These are phyloP conservation scores for Jatropha curcas DNA, from an alignment of 345 rosid genomes.

Conservation along the genomic window DNA sequence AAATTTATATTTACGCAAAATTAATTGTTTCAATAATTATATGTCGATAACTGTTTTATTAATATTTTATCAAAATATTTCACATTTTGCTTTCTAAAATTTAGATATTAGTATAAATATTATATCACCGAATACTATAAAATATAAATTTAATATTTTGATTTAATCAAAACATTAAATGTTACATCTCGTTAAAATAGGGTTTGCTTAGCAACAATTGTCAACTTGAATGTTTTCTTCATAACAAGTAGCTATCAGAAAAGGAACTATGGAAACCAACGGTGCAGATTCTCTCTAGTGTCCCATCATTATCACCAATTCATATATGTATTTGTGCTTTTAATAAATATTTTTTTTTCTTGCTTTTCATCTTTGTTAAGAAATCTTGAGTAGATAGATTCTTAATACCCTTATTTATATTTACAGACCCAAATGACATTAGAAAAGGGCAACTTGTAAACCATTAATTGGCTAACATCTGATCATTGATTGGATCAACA, in stretches of 20 bases:
- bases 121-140: too few species aligned
- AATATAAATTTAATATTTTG: too few species aligned
- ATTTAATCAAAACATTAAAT: too few species aligned
- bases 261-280: not conserved
- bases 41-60: too few species aligned
- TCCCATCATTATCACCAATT: constrained; percentile 2
- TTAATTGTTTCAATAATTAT: too few species aligned
- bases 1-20: too few species aligned
- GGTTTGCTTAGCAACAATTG: not conserved
- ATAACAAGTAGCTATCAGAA: constrained; percentile 6
- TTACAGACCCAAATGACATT: not conserved
- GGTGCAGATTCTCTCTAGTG: constrained; percentile 8
- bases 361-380: constrained; percentile 14
- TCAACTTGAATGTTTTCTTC: not conserved
- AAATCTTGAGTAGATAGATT: constrained; percentile 7
- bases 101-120: too few species aligned
- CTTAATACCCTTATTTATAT: constrained; percentile 10
- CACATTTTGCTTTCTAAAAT: too few species aligned
- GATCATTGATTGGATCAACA: constrained; percentile 24
- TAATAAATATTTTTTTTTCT: not conserved
- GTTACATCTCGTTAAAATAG: too few species aligned
- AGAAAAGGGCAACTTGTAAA: constrained; percentile 2
- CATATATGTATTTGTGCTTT: not conserved
- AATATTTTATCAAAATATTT: too few species aligned
- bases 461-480: constrained; percentile 3